Evolutionary conservation across 441 rosid species (phyloP).

Genomic region (Theobroma grandiflorum): DNA sequence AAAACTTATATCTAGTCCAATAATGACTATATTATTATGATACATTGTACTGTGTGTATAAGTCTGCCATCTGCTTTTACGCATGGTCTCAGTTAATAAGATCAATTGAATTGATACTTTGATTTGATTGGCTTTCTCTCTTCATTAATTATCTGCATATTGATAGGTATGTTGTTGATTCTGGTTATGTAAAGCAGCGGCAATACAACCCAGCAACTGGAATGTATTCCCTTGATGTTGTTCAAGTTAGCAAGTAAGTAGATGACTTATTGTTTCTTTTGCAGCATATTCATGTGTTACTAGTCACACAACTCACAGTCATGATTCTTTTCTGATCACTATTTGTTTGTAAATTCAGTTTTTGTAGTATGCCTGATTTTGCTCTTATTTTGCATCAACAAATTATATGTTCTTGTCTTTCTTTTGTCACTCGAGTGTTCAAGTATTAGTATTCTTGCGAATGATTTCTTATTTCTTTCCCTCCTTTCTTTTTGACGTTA

Average conservation of each 20-base stretch:
- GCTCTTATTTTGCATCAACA: not conserved
- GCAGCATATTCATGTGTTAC: slow-evolving; percentile 23
- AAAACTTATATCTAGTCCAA: not conserved
- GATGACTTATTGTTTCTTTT: slow-evolving; percentile 24
- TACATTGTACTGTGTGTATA: not conserved
- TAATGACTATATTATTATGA: slow-evolving; percentile 6
- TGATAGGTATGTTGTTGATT: slow-evolving; percentile 92
- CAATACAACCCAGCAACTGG: slow-evolving; percentile 95
- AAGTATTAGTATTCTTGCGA: slow-evolving; percentile 19
- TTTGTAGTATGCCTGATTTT: slow-evolving; percentile 19
- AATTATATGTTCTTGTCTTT: not conserved
- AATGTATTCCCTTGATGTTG: slow-evolving; percentile 97
- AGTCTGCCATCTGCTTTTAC: not conserved
- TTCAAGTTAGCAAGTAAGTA: slow-evolving; percentile 97
- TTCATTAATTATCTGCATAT: slow-evolving; percentile 31
- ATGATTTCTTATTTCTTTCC: slow-evolving; percentile 1
- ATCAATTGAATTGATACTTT: not conserved
- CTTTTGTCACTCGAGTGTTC: slow-evolving; percentile 6
- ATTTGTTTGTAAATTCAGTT: not conserved
- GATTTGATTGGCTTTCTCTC: slow-evolving; percentile 26
- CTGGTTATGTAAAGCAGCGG: slow-evolving; percentile 96
- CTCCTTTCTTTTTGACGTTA: slow-evolving; percentile 13
- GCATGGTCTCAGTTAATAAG: slow-evolving; percentile 4
- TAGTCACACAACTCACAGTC: not conserved
- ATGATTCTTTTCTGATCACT: slow-evolving; percentile 2